phyloP scores from a whole-genome alignment of 176 grass and related monocot genomes.

The Cymbopogon citratus region DNA sequence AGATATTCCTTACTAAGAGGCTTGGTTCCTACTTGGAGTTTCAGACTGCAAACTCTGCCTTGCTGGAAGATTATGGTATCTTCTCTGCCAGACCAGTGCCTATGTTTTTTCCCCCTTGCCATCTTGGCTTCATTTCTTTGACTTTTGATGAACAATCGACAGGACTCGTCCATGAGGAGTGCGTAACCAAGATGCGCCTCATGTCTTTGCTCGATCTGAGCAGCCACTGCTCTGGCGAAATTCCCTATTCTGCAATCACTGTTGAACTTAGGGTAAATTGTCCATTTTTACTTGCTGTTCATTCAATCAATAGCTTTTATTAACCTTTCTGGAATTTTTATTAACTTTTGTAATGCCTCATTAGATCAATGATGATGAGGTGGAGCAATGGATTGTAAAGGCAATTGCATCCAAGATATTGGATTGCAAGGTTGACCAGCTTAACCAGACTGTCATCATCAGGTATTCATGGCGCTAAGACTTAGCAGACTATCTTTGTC shows the following conservation, averaged over 20 bases:
- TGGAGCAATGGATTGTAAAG: constrained; percentile 96
- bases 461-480: constrained; percentile 38
- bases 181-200: constrained; percentile 81
- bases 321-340: neutral
- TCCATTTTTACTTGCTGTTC: neutral
- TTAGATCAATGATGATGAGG: constrained; percentile 87
- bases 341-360: neutral
- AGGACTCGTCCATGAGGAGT: constrained; percentile 81
- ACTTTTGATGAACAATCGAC: neutral
- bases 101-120: neutral
- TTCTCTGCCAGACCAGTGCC: neutral
- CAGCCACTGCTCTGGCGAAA: constrained; percentile 50
- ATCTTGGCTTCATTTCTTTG: neutral
- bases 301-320: neutral
- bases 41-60: constrained; percentile 52
- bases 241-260: constrained; percentile 78
- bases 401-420: constrained; percentile 75
- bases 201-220: constrained; percentile 83
- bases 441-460: constrained; percentile 73
- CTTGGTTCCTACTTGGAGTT: constrained; percentile 79
- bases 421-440: constrained; percentile 84
- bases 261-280: constrained; percentile 61
- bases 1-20: constrained; percentile 83
- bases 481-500: neutral
- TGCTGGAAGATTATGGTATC: constrained; percentile 71